A percentile compares a stretch with the other conserved stretches of the same genome.
Evolutionary conservation across 78 protist species (phyloP).

Genomic region (Dictyostelium intermedium): DNA sequence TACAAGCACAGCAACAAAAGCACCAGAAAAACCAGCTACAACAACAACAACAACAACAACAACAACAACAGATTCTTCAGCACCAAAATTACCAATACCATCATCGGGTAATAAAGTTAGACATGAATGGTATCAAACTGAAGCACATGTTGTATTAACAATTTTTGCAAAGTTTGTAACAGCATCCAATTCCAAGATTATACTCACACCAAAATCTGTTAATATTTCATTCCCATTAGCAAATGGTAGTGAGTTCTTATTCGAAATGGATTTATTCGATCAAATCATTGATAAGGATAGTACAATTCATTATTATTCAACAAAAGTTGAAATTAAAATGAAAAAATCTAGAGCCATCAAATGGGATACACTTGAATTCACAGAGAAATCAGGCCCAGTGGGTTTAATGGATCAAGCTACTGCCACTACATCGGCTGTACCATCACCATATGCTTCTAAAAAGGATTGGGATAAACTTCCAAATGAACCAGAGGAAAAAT

Average conservation of each 20-base stretch:
- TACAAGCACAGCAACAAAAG: conserved; percentile 1
- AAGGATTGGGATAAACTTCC: conserved; percentile 90
- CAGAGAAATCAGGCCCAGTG: conserved; percentile 41
- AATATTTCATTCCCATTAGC: conserved; percentile 47
- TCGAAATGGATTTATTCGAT: conserved; percentile 75
- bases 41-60: conserved; percentile 37
- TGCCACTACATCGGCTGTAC: neutral
- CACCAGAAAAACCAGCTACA: conserved; percentile 11
- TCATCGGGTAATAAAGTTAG: conserved; percentile 67
- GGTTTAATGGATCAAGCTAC: neutral
- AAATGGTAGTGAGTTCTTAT: conserved; percentile 65
- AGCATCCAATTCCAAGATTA: conserved; percentile 48
- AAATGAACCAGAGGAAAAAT: conserved; percentile 56
- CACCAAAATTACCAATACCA: conserved; percentile 68
- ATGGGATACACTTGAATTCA: conserved; percentile 76
- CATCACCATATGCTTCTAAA: conserved; percentile 33
- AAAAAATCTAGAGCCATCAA: conserved; percentile 57
- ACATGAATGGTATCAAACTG: conserved; percentile 89
- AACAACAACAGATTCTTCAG: conserved; percentile 44
- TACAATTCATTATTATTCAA: conserved; percentile 14
- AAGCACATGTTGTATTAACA: conserved; percentile 72
- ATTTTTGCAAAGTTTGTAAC: conserved; percentile 77
- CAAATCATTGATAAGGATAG: conserved; percentile 28
- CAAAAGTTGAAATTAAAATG: conserved; percentile 80
- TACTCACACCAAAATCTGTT: conserved; percentile 27